Base-by-base conservation (phyloP, 2,329 filamentous ascomycete genomes). In the Neocatenulostroma microsporum region DNA sequence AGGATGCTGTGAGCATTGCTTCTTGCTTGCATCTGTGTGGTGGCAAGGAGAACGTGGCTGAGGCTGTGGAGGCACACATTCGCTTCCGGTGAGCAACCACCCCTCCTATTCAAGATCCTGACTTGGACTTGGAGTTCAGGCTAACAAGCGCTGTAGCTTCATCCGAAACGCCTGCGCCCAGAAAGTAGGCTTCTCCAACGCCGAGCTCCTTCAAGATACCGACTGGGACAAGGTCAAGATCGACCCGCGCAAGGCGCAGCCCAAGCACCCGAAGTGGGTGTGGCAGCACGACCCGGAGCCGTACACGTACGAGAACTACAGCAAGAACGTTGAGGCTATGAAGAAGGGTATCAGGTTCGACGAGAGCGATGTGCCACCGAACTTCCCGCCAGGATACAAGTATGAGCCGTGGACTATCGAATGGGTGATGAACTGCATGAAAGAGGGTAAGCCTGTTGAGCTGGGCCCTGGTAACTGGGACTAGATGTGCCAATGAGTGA, bases 1-100 rank as follows among this genome's bases (percentile, higher is more conserved):
- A 75, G 54, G 73, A 72, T 47, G 68, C 61, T 1, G 64, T 62
- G 4, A 64, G 66, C 14, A 49, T 72, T 35, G 67, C 67, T 1
- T 51, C 64, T 3, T 69, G 66, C 43, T 47, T 71, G 36, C 59
- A 63, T 35, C 46, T 68, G 14, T 18, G 32, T n/a, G 62, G 62
- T 11, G 59, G 62, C 7, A 64, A 62, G 36, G 58, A 58, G 4
- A 59, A 62, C 9, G 48, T 68, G 15, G 50, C 61, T 1, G 43
- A 42, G 21, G 48, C 49, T 2, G 45, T 51, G 15, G 39, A 46
- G 9, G 57, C 56, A 5, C 60, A 62, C 42, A 43, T 36, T 14
- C 31, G 38, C 14, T 34, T 40, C 20, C 38, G 38, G 37, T 40
- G 30, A 4, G 58, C 62, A 2, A 66, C 62, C 3, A 61, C 62